phyloP scores from a whole-genome alignment of 1,284 basidiomycete genomes.

The Ceratobasidium theobromae region DNA sequence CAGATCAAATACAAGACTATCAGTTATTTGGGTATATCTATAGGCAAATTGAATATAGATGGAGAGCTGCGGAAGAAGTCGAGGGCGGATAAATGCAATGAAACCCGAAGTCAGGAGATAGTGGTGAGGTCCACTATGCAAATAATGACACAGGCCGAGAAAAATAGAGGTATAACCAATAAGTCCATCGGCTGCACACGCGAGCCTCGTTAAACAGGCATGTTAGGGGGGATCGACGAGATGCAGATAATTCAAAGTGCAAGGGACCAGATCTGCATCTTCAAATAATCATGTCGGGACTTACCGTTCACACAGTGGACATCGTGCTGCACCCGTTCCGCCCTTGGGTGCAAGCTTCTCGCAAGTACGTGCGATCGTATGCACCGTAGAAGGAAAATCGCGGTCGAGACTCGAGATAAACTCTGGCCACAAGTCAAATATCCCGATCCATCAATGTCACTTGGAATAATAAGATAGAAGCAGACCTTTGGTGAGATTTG shows the following conservation, averaged over 20 bases:
- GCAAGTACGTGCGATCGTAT: slow-evolving; percentile 81
- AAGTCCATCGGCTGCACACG: too few species aligned
- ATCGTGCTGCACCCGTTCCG: slow-evolving; percentile 49
- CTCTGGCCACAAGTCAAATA: slow-evolving; percentile 48
- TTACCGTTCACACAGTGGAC: slow-evolving; percentile 73
- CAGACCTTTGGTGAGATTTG: slow-evolving; percentile 71
- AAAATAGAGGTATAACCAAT: too few species aligned
- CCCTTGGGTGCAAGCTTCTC: slow-evolving; percentile 77
- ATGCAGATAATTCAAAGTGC: not conserved
- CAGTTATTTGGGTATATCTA: not conserved
- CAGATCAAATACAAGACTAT: not conserved
- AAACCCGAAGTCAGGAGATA: too few species aligned
- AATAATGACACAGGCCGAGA: too few species aligned
- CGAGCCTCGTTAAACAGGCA: not conserved
- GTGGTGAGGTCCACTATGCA: too few species aligned
- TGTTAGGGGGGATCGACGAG: not conserved
- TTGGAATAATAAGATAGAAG: not conserved
- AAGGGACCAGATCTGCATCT: not conserved
- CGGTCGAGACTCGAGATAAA: slow-evolving; percentile 80
- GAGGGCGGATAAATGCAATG: too few species aligned
- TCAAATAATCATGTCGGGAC: slow-evolving; percentile 38
- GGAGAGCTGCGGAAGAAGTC: too few species aligned
- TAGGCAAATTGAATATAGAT: too few species aligned
- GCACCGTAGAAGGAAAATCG: slow-evolving; percentile 87
- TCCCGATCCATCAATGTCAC: not conserved